These are phyloP conservation scores for Trichoderma gracile DNA, from an alignment of 2,329 filamentous ascomycete species.

Conservation along the genomic window DNA sequence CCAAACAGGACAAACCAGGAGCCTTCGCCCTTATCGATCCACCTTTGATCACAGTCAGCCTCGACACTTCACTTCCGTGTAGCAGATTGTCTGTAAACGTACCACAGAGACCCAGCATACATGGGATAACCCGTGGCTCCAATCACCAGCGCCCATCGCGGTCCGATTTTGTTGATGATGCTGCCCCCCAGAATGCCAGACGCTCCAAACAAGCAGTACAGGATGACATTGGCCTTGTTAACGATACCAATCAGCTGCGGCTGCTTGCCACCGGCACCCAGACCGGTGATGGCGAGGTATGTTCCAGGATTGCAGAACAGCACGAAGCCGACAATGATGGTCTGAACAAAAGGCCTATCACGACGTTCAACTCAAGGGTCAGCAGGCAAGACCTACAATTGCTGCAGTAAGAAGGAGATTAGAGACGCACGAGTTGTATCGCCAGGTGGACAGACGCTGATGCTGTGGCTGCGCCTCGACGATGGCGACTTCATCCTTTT, in stretches of 20 bases:
- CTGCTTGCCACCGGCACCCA: slow-evolving; percentile 30
- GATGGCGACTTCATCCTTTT: slow-evolving; percentile 8
- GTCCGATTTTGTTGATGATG: slow-evolving; percentile 28
- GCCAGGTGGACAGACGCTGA: slow-evolving; percentile 22
- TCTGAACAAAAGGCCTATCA: slow-evolving; percentile 50
- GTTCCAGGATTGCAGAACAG: slow-evolving; percentile 32
- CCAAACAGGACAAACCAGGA: slow-evolving; percentile 68
- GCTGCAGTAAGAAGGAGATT: no score
- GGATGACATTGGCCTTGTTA: slow-evolving; percentile 28
- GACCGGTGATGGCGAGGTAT: slow-evolving; percentile 32
- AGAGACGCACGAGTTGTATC: slow-evolving; percentile 15
- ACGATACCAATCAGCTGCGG: slow-evolving; percentile 27
- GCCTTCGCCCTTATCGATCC: slow-evolving; percentile 25
- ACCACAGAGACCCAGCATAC: slow-evolving; percentile 25
- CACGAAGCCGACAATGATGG: slow-evolving; percentile 62
- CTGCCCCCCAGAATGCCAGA: slow-evolving; percentile 28
- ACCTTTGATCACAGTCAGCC: slow-evolving; percentile 44
- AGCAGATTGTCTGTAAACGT: slow-evolving; percentile 52
- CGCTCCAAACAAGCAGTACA: slow-evolving; percentile 27
- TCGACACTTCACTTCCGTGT: slow-evolving; percentile 58
- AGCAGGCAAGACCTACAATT: not conserved
- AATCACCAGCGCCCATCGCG: slow-evolving; percentile 21
- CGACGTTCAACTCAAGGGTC: not conserved
- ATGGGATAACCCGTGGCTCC: slow-evolving; percentile 25
- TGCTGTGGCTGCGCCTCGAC: slow-evolving; percentile 18